Evolutionary conservation across 176 grass and related monocot genomes (phyloP).

Genomic region (Elymus sibiricus): DNA sequence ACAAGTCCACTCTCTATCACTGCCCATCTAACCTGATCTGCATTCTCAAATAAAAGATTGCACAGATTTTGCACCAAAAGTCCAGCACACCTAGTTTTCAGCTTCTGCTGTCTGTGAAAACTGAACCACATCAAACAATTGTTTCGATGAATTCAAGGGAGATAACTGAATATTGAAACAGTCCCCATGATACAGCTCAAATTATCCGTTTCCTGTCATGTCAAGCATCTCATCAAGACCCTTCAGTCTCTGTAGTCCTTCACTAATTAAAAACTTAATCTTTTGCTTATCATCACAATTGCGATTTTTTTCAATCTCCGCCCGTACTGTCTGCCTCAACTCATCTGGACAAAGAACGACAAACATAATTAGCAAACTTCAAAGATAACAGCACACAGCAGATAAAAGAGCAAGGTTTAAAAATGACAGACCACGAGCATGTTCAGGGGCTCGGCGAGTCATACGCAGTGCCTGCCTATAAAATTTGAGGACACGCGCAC

Average conservation of each 20-base stretch:
- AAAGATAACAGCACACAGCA: background rate
- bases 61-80: background rate
- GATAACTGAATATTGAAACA: background rate
- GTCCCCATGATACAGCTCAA: background rate
- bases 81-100: background rate
- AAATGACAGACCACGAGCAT: slow-evolving; percentile 52
- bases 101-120: background rate
- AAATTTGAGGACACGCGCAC: slow-evolving; percentile 68
- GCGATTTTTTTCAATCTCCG: slow-evolving; percentile 83
- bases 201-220: slow-evolving; percentile 71
- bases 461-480: slow-evolving; percentile 70
- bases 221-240: slow-evolving; percentile 90
- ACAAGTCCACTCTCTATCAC: background rate
- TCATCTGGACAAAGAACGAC: slow-evolving; percentile 54
- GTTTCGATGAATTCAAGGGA: background rate
- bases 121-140: background rate
- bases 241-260: slow-evolving; percentile 85
- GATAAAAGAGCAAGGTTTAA: background rate
- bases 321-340: slow-evolving; percentile 61
- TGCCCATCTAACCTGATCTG: background rate
- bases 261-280: slow-evolving; percentile 78
- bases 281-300: slow-evolving; percentile 77
- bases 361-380: slow-evolving; percentile 5
- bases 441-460: slow-evolving; percentile 47
- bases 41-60: background rate